Evolutionary conservation across 1,284 basidiomycete genomes (phyloP).

Genomic region (Stereum hirsutum): DNA sequence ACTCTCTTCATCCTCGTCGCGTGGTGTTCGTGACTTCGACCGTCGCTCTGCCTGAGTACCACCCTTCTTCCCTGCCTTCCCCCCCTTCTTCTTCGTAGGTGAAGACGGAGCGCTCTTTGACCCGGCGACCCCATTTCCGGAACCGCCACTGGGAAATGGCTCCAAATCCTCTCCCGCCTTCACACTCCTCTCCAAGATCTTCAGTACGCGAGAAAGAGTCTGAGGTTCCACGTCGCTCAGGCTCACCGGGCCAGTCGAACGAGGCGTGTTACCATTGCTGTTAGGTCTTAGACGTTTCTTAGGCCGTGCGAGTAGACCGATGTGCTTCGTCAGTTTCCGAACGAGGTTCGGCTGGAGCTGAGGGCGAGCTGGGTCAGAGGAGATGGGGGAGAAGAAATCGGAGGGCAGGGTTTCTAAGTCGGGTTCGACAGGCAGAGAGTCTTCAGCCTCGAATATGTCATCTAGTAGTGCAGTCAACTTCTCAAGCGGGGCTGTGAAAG

Average conservation of each 20-base stretch:
- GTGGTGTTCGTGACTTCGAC: slow-evolving; percentile 19
- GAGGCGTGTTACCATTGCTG: slow-evolving; percentile 32
- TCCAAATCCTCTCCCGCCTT: slow-evolving; percentile 63
- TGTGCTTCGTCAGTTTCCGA: slow-evolving; percentile 59
- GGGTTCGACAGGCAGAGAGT: slow-evolving; percentile 61
- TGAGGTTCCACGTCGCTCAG: slow-evolving; percentile 59
- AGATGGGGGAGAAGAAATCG: slow-evolving; percentile 60
- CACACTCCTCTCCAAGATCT: slow-evolving; percentile 71
- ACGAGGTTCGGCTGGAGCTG: slow-evolving; percentile 52
- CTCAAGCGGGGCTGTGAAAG: slow-evolving; percentile 51
- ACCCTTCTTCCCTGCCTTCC: slow-evolving; percentile 32
- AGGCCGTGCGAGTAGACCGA: slow-evolving; percentile 55
- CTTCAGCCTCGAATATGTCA: slow-evolving; percentile 86
- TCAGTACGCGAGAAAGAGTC: slow-evolving; percentile 55
- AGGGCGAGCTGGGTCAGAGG: slow-evolving; percentile 46
- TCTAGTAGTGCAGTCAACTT: slow-evolving; percentile 69
- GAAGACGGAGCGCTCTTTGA: slow-evolving; percentile 4
- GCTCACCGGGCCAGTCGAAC: slow-evolving; percentile 20
- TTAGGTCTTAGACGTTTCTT: slow-evolving; percentile 45
- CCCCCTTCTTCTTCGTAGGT: slow-evolving; percentile 19
- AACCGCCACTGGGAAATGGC: slow-evolving; percentile 43
- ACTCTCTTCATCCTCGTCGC: slow-evolving; percentile 23
- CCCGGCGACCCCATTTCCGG: neutral
- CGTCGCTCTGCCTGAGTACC: slow-evolving; percentile 14
- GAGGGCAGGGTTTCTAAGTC: slow-evolving; percentile 44